Percentiles rank a stretch among this genome's conserved stretches.
phyloP scores from a whole-genome alignment of 2,329 filamentous ascomycete species.

The Ceratocystis diversiconidia region DNA sequence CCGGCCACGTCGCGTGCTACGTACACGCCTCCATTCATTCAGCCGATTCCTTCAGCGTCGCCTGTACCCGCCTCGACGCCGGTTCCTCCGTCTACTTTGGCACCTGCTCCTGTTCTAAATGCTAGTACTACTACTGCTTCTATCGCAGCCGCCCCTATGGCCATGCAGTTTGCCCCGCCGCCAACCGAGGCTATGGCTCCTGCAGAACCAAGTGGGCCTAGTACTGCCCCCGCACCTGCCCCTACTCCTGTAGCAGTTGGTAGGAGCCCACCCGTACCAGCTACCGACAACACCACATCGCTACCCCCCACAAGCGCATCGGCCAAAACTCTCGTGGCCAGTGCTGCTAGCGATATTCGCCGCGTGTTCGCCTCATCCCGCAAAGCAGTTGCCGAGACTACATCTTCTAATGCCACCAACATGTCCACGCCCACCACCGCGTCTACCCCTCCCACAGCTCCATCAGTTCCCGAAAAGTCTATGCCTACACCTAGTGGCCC shows the following conservation, averaged over 20 bases:
- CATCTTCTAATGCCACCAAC: slow-evolving; percentile 21
- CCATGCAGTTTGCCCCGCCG: slow-evolving; percentile 15
- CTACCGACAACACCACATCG: background rate
- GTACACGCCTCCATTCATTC: background rate
- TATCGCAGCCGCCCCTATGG: background rate
- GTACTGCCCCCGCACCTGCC: background rate
- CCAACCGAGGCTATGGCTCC: slow-evolving; percentile 19
- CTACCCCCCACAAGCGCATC: slow-evolving; percentile 20
- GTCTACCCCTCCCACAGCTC: slow-evolving; percentile 20
- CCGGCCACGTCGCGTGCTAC: background rate
- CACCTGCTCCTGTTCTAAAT: background rate
- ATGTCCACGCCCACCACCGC: slow-evolving; percentile 22
- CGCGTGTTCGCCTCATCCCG: slow-evolving; percentile 19
- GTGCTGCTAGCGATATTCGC: slow-evolving; percentile 18
- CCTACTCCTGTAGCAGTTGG: too few species aligned
- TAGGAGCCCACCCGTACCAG: too few species aligned
- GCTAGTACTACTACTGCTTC: background rate
- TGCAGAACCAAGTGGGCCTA: slow-evolving; percentile 17
- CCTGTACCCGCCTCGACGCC: background rate
- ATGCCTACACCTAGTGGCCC: slow-evolving; percentile 22
- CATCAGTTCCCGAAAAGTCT: slow-evolving; percentile 20
- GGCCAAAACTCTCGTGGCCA: slow-evolving; percentile 19
- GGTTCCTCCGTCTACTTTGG: background rate
- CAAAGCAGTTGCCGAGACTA: slow-evolving; percentile 16
- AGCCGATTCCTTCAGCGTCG: background rate